Percentiles rank a stretch among this genome's conserved stretches.
Conservation (phyloP, 1,284 basidiomycete genomes). For the Rhodotorula sp. region DNA sequence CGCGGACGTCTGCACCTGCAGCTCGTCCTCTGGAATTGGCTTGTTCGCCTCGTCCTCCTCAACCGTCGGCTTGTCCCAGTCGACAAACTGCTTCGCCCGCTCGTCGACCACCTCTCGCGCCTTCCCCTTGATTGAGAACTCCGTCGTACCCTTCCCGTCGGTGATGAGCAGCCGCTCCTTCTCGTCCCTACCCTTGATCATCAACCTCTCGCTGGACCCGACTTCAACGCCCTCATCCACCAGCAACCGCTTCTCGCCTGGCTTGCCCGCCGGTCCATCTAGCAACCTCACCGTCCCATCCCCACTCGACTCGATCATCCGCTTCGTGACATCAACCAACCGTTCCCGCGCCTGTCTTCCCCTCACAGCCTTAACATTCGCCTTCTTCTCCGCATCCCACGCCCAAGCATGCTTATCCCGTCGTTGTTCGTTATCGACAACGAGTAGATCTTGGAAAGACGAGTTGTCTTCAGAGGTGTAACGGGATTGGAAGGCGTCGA, state of each 20-base stretch:
- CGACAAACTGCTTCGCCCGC: conserved; percentile 61
- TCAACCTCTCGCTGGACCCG: conserved; percentile 18
- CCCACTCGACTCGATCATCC: conserved; percentile 34
- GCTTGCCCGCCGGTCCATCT: conserved; percentile 48
- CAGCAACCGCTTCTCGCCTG: conserved; percentile 49
- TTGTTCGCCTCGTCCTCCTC: conserved; percentile 44
- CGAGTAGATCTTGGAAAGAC: conserved; percentile 83
- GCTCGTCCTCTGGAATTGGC: conserved; percentile 32
- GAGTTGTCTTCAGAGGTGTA: conserved; percentile 96
- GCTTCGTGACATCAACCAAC: conserved; percentile 41
- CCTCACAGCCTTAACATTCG: conserved; percentile 53
- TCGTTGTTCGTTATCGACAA: conserved; percentile 77
- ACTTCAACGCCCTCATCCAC: conserved; percentile 46
- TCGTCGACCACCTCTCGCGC: conserved; percentile 43
- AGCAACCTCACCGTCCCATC: conserved; percentile 46
- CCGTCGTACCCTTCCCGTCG: not conserved
- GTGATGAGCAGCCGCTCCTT: conserved; percentile 39
- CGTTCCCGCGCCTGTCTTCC: conserved; percentile 40
- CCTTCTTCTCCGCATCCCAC: conserved; percentile 79
- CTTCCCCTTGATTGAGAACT: conserved; percentile 19
- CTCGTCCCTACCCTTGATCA: conserved; percentile 44
- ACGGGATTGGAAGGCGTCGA: conserved; percentile 80
- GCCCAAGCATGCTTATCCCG: conserved; percentile 82
- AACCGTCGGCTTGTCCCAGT: conserved; percentile 56
- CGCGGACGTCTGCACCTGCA: conserved; percentile 58